These are phyloP conservation scores for Acidiella bohemica DNA, from an alignment of 495 filamentous ascomycete genomes.

Conservation along the genomic window DNA sequence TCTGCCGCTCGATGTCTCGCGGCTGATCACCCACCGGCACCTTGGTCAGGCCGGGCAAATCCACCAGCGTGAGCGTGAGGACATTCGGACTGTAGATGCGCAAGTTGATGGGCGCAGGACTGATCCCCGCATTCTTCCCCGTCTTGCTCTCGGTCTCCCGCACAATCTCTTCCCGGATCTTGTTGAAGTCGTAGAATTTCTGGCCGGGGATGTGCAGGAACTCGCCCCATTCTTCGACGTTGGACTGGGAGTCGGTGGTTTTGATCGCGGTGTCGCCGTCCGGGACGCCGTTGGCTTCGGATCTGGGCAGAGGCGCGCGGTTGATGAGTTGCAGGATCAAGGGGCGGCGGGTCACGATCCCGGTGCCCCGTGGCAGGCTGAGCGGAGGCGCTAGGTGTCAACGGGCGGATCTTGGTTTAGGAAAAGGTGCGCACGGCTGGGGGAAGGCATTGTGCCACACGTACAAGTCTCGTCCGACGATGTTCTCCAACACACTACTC, in stretches of 20 bases:
- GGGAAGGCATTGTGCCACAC: too few species aligned
- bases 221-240: slow-evolving; percentile 95
- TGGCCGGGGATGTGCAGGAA: slow-evolving; percentile 97
- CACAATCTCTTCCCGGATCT: slow-evolving; percentile 96
- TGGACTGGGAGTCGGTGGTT: slow-evolving; percentile 68
- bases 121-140: slow-evolving; percentile 91
- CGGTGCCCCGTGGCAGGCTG: slow-evolving; percentile 92
- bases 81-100: slow-evolving; percentile 97
- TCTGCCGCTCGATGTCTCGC: slow-evolving; percentile 94
- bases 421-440: too few species aligned
- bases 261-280: slow-evolving; percentile 38
- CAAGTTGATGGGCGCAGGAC: slow-evolving; percentile 88
- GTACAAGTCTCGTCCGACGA: slow-evolving; percentile 95
- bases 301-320: slow-evolving; percentile 40
- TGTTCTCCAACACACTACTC: slow-evolving; percentile 99
- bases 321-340: slow-evolving; percentile 98
- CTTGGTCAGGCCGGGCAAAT: slow-evolving; percentile 93
- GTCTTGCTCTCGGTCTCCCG: slow-evolving; percentile 95
- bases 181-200: slow-evolving; percentile 98
- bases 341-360: slow-evolving; percentile 92
- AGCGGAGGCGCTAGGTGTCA: slow-evolving; percentile 5
- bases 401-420: too few species aligned
- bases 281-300: slow-evolving; percentile 63
- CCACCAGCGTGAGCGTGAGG: slow-evolving; percentile 90
- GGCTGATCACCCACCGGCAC: slow-evolving; percentile 98